Conservation (phyloP, 495 filamentous ascomycete species). For the Apiosordaria backusii region DNA sequence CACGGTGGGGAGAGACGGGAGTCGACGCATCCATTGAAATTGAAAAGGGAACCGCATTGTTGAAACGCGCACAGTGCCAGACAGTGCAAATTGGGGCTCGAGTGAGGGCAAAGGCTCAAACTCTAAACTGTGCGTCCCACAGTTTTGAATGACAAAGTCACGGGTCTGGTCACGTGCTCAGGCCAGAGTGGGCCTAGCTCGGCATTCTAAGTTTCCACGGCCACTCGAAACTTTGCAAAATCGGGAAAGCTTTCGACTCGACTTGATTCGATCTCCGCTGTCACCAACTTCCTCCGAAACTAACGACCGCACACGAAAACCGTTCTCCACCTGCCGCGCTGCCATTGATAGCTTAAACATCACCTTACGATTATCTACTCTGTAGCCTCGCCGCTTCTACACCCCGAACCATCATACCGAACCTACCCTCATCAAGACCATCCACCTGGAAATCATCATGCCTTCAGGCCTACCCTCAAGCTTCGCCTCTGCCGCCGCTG, state of each 20-base stretch:
- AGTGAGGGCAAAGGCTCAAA: neutral
- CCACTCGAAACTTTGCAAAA: slow-evolving; percentile 32
- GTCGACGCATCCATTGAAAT: neutral
- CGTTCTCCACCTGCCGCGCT: neutral
- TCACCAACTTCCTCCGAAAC: slow-evolving; percentile 11
- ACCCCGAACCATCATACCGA: neutral
- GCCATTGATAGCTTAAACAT: neutral
- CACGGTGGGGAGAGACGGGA: neutral
- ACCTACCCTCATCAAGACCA: neutral
- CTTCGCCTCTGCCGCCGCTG: slow-evolving; percentile 79
- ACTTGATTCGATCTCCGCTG: slow-evolving; percentile 14
- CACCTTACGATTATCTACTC: neutral
- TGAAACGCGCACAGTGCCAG: slow-evolving; percentile 11
- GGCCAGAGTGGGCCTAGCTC: slow-evolving; percentile 19
- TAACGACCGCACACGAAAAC: slow-evolving; percentile 9
- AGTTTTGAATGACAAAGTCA: slow-evolving; percentile 15
- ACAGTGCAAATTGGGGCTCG: neutral
- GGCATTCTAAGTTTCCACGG: slow-evolving; percentile 30
- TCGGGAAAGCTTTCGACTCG: slow-evolving; percentile 18
- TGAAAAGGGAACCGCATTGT: neutral
- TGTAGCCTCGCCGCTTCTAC: neutral
- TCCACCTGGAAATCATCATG: slow-evolving; percentile 43
- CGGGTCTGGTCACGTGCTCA: slow-evolving; percentile 26
- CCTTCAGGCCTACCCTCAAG: slow-evolving; percentile 74
- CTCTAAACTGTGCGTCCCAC: slow-evolving; percentile 8